Evolutionary conservation across 108 stramenopile genomes (phyloP), one percentile per base, ranked within the genome.

Genomic region (Skeletonema menzelii): DNA sequence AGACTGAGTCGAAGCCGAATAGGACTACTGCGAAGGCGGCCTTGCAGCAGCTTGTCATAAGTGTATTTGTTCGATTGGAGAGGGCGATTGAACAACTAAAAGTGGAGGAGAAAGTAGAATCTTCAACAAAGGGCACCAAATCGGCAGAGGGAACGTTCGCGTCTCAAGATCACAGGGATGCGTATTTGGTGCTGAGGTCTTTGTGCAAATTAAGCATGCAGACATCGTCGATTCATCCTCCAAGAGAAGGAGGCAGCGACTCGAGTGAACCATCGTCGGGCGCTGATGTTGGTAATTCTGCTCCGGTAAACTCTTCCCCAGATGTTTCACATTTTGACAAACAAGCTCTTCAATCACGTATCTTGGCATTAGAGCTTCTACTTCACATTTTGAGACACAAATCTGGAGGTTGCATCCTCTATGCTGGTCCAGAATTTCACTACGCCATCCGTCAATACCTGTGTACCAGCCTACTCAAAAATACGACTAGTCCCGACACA

Each of bases 131-230:
- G 42, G 14, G 26, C 35, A 65, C 27, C 49, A 61, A 38, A 57
- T 15, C 34, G 59, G 37, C 12, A 46, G 49, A 24, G 56, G 64
- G 34, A 46, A 28, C 73, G 7, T 98, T 97, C 69, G 83, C 91
- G 0, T 90, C 95, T 1, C 83, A 93, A 53, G 84, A 94, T 82
- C 97, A 99, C 75, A 77, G 88, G 53, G 97, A 99, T 85, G 97
- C 97, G 44, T 98, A 96, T 81, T 74, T 98, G 62, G 88, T 98
- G 20, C 85, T 99, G 49, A 81, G 99, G 13, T 93, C 95, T 35
- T 72, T 99, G 47, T 99, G 99, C 88, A 96, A 96, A 77, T 75
- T 98, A 30, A 93, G 90, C 57, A 95, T 94, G 89, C 91, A 95
- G 62, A 88, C 72, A 28, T 73, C 63, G 7, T 8, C 42, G 4